phyloP scores from a whole-genome alignment of 176 grass and related monocot species.

The Rhynchospora breviuscula region DNA sequence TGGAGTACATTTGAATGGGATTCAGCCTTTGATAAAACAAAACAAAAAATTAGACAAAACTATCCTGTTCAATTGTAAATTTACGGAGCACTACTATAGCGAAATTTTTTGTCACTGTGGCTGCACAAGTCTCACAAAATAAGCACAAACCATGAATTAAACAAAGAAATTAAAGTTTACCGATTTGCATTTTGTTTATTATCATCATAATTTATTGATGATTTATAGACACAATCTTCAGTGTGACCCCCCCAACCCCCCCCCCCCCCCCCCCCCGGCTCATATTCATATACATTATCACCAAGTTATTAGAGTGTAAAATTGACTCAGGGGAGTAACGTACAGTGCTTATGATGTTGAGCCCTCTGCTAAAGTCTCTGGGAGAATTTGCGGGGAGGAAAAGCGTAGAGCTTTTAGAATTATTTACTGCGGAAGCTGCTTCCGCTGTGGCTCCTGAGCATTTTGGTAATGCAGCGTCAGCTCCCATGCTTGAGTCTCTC shows the following conservation, averaged over 20 bases:
- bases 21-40: conserved; percentile 24
- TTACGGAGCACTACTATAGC: too few species aligned
- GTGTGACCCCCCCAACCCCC: too few species aligned
- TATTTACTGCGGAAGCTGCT: neutral
- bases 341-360: conserved; percentile 20
- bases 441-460: neutral
- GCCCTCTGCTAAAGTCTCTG: conserved; percentile 2
- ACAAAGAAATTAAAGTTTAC: neutral
- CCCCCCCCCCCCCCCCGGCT: neutral
- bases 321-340: neutral
- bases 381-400: neutral
- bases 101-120: neutral
- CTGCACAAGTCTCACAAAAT: neutral
- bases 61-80: neutral
- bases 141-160: neutral
- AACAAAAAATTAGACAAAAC: conserved; percentile 8
- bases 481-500: neutral
- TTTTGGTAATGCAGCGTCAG: neutral
- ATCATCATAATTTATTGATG: neutral
- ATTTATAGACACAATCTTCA: neutral
- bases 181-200: neutral
- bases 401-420: neutral
- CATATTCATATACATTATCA: neutral
- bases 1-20: conserved; percentile 24
- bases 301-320: neutral